Conservation (phyloP, 129 eudicot genomes). For the Glebionis coronaria region DNA sequence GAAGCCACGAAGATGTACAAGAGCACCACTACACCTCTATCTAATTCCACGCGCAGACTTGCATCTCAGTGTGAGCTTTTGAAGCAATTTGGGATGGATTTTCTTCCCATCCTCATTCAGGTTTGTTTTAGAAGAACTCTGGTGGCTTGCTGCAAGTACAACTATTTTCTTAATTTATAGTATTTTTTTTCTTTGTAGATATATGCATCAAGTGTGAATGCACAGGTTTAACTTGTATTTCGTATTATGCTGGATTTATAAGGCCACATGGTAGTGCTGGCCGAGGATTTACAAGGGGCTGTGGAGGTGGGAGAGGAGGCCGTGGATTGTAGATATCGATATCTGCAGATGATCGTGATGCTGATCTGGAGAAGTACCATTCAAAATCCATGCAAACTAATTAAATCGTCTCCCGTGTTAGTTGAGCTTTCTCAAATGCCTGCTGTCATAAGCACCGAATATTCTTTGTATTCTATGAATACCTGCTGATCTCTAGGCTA, state of each 20-base stretch:
- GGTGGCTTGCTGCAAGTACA: too few relatives aligned
- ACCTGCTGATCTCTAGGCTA: constrained; percentile 30
- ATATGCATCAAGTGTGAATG: too few relatives aligned
- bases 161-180: too few relatives aligned
- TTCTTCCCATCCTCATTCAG: too few relatives aligned
- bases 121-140: too few relatives aligned
- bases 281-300: constrained; percentile 41
- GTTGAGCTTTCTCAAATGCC: constrained; percentile 24
- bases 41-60: too few relatives aligned
- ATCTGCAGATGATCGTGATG: constrained; percentile 86
- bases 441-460: constrained; percentile 20
- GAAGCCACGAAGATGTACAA: too few relatives aligned
- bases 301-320: constrained; percentile 57
- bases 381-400: constrained; percentile 71
- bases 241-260: constrained; percentile 51
- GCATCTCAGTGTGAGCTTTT: too few relatives aligned
- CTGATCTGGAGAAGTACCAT: constrained; percentile 90
- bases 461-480: constrained; percentile 36
- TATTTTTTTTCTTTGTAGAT: too few relatives aligned
- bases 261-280: constrained; percentile 48
- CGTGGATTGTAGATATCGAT: constrained; percentile 74
- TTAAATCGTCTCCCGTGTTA: constrained; percentile 26
- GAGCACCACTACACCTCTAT: too few relatives aligned
- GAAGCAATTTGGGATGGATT: too few relatives aligned
- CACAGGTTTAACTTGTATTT: too few relatives aligned